Evolutionary conservation across 805 yeast genomes (phyloP).

Genomic region (Cephaloascus albidus): DNA sequence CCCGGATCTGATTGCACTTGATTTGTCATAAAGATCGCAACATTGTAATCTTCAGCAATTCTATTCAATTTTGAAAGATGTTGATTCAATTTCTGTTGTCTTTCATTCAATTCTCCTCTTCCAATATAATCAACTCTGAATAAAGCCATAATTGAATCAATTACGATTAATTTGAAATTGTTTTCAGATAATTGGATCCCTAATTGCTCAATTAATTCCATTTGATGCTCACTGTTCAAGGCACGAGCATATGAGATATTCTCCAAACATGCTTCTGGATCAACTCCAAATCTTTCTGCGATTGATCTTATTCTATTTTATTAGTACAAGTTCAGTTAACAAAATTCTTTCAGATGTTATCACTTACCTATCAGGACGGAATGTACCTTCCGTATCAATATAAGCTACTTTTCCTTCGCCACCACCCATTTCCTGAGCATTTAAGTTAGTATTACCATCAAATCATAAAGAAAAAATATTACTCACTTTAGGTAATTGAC

Average conservation of each 20-base stretch:
- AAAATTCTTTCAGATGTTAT: not conserved
- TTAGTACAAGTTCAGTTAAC: not conserved
- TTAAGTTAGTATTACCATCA: too few relatives aligned
- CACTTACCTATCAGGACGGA: constrained; percentile 56
- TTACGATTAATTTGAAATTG: constrained; percentile 47
- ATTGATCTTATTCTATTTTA: constrained; percentile 39
- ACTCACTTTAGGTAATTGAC: constrained; percentile 52
- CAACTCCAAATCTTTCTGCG: constrained; percentile 60
- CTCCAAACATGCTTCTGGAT: constrained; percentile 60
- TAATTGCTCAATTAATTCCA: constrained; percentile 59
- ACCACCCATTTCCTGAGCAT: constrained; percentile 48
- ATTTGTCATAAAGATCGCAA: constrained; percentile 67
- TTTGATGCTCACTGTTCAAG: constrained; percentile 70
- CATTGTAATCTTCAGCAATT: constrained; percentile 68
- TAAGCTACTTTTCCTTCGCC: constrained; percentile 76
- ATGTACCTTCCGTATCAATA: constrained; percentile 77
- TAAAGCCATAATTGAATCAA: constrained; percentile 74
- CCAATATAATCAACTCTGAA: constrained; percentile 75
- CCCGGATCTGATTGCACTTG: constrained; percentile 84
- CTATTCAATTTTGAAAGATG: constrained; percentile 44
- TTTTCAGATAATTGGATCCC: constrained; percentile 63
- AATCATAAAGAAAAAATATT: not conserved
- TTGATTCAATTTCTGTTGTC: constrained; percentile 59
- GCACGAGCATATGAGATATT: constrained; percentile 73
- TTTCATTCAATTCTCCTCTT: constrained; percentile 66